Evolutionary conservation across 1,284 basidiomycete species (phyloP), one percentile per base, ranked within the genome.

Genomic region (Crepidotus sp.): DNA sequence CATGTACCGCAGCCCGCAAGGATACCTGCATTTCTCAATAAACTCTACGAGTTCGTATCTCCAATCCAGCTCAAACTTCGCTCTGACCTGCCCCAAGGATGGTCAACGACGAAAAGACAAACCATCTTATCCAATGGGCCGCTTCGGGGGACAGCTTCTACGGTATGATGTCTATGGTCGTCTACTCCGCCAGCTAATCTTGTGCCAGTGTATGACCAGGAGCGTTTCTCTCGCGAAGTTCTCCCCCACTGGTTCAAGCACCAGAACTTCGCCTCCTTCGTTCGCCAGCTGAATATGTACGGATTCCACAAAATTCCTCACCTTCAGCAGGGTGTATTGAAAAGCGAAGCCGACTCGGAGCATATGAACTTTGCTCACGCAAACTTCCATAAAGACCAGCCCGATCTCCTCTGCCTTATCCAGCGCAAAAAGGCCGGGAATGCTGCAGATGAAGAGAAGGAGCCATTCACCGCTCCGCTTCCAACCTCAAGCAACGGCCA

Each of bases 231-330:
- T 2, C 82, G 84, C 37, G 88, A 97, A 63, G 78, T 96, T 19
- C 74, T 98, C 6, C 89, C 90, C 3, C 76, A 82, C 37, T 97
- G 88, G 84, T 98, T 97, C 78, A 97, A 97, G 62, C 94, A 97
- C 68, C 80, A 83, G 54, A 95, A 94, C 64, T 96, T 96, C 61
- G 82, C 80, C 36, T 91, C 87, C 33, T 97, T 98, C 60, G 93
- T 97, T 27, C 79, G 94, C 29, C 94, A 98, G 63, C 76, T 97
- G 58, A 97, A 98, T 73, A 96, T 96, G 91, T 94, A 95, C 62
- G 91, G 90, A 35, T 95, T 95, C 61, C 90, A 92, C 71, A 93
- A 93, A 70, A 87, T 95, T 42, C 92, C 93, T 0, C 93, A 97
- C 61, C 78, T 98, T 15, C 93, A 96, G 59, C 91, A 96, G 61